A percentile compares a stretch with the other conserved stretches of the same genome.
Evolutionary conservation across 2,329 filamentous ascomycete species (phyloP).

Genomic region (Mycosphaerelloides madeirae): DNA sequence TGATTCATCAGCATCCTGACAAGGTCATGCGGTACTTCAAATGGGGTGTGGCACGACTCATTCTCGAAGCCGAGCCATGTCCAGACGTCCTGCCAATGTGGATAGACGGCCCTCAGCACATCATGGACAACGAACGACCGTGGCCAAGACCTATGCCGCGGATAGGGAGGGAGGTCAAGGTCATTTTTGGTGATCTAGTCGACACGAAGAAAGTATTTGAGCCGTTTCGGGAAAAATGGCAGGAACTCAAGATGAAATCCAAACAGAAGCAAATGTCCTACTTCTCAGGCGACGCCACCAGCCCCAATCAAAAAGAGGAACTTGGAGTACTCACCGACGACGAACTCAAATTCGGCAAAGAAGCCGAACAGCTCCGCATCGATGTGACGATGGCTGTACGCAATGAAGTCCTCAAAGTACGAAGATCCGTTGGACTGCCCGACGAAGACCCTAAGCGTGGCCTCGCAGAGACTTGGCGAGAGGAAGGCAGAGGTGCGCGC

Average conservation of each 20-base stretch:
- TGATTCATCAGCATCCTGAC: slow-evolving; percentile 79
- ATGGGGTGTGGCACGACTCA: slow-evolving; percentile 88
- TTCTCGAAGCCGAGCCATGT: slow-evolving; percentile 81
- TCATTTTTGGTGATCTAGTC: slow-evolving; percentile 75
- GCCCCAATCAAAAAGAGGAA: slow-evolving; percentile 6
- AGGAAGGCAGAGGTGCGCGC: slow-evolving; percentile 47
- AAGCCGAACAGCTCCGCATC: slow-evolving; percentile 70
- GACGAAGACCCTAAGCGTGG: slow-evolving; percentile 76
- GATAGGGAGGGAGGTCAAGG: slow-evolving; percentile 61
- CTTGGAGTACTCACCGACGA: slow-evolving; percentile 63
- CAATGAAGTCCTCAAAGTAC: slow-evolving; percentile 73
- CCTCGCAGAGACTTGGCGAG: slow-evolving; percentile 74
- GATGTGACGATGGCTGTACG: slow-evolving; percentile 77
- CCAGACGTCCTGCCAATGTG: slow-evolving; percentile 92
- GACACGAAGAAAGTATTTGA: slow-evolving; percentile 72
- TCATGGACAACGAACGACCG: slow-evolving; percentile 78
- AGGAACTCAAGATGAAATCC: slow-evolving; percentile 55
- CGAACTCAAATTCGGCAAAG: slow-evolving; percentile 61
- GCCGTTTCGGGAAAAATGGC: slow-evolving; percentile 71
- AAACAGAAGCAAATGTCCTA: slow-evolving; percentile 39
- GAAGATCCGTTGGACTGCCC: slow-evolving; percentile 65
- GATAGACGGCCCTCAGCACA: slow-evolving; percentile 78
- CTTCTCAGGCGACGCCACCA: slow-evolving; percentile 7
- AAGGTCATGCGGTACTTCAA: slow-evolving; percentile 93
- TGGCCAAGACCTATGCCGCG: slow-evolving; percentile 81